Evolutionary conservation across 371 early-diverging fungal genomes (phyloP).

Genomic region (Mucor ambiguus): DNA sequence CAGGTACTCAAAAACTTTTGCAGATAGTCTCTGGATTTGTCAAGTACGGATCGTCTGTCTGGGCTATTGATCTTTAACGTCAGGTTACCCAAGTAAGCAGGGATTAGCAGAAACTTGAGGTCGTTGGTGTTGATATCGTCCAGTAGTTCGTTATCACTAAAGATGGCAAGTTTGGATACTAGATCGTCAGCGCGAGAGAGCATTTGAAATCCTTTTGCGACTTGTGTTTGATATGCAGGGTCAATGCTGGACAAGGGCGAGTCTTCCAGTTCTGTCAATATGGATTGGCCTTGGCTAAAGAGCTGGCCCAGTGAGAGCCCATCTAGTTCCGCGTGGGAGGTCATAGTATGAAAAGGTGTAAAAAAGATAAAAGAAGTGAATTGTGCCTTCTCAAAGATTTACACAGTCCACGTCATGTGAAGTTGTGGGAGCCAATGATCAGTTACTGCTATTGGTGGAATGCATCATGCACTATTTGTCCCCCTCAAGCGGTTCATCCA

Average conservation of each 20-base stretch:
- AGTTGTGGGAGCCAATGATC: not conserved
- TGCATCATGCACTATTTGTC: not conserved
- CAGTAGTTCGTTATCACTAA: constrained; percentile 84
- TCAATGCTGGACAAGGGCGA: constrained; percentile 47
- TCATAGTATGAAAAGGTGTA: not conserved
- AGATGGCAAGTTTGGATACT: constrained; percentile 68
- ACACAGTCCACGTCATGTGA: not conserved
- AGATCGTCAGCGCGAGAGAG: constrained; percentile 54
- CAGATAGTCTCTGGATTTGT: constrained; percentile 53
- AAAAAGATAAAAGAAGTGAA: not conserved
- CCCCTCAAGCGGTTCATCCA: not conserved
- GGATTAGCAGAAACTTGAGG: constrained; percentile 73
- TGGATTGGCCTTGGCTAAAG: constrained; percentile 31
- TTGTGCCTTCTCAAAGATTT: not conserved
- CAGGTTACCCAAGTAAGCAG: constrained; percentile 80
- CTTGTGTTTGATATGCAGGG: constrained; percentile 53
- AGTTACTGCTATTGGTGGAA: not conserved
- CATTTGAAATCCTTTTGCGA: constrained; percentile 44
- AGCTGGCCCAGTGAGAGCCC: constrained; percentile 43
- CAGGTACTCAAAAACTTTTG: constrained; percentile 59
- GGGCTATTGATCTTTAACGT: constrained; percentile 49
- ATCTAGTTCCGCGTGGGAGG: constrained; percentile 12
- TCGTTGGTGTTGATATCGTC: constrained; percentile 88
- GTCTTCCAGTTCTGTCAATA: constrained; percentile 42
- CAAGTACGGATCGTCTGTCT: constrained; percentile 51